Evolutionary conservation across 148 eudicot genomes (phyloP).

Genomic region (Pouteria glomerata): DNA sequence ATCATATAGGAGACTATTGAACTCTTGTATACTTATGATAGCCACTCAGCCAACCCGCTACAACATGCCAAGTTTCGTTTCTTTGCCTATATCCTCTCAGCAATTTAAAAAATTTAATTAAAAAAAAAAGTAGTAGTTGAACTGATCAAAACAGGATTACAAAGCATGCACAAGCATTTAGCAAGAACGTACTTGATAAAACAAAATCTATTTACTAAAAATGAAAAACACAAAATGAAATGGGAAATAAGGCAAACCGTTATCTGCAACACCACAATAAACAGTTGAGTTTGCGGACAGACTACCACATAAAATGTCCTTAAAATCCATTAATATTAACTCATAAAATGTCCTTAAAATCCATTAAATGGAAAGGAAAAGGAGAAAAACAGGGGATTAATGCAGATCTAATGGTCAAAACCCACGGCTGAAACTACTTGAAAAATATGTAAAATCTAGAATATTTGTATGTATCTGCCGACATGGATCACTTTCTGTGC

Average conservation of each 20-base stretch:
- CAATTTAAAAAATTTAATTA: neutral
- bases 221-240: too few relatives aligned
- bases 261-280: neutral
- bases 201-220: neutral
- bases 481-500: neutral
- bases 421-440: neutral
- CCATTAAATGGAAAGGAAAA: neutral
- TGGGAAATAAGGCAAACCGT: neutral
- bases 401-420: conserved; percentile 8
- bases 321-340: too few relatives aligned
- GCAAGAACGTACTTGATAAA: neutral
- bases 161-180: neutral
- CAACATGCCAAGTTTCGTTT: neutral
- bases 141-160: neutral
- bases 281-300: neutral
- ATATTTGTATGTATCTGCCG: conserved; percentile 14
- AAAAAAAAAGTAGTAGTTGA: neutral
- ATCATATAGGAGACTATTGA: neutral
- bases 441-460: neutral
- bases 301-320: neutral
- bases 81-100: neutral
- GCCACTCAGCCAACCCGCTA: neutral
- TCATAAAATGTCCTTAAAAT: neutral
- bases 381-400: neutral
- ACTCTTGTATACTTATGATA: neutral